A percentile compares a stretch with the other conserved stretches of the same genome.
These are phyloP conservation scores for Dunaliella primolecta DNA, from an alignment of 139 green algal species.

Conservation along the genomic window DNA sequence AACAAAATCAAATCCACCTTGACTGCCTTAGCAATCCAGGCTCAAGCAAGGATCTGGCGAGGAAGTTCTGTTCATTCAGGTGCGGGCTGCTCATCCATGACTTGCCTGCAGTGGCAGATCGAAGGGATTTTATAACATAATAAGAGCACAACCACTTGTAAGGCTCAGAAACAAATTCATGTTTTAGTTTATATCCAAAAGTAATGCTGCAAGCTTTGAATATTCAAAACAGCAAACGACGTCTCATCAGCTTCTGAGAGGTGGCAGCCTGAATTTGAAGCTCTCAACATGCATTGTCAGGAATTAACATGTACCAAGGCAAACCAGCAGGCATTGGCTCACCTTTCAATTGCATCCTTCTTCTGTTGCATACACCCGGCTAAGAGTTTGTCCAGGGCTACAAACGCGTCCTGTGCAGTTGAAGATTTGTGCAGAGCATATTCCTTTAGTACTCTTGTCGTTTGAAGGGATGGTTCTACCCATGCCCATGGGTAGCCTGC, in stretches of 20 bases:
- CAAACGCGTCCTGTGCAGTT: slow-evolving; percentile 20
- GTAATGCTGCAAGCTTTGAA: neutral
- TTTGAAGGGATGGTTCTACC: too few relatives aligned
- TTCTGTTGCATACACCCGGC: slow-evolving; percentile 30
- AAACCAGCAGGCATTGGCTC: neutral
- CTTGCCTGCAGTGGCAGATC: slow-evolving; percentile 9
- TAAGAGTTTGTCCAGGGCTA: slow-evolving; percentile 21
- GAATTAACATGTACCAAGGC: neutral
- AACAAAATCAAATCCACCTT: too few relatives aligned
- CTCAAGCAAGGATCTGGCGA: too few relatives aligned
- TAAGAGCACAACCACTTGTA: too few relatives aligned
- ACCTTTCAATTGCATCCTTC: slow-evolving; percentile 40
- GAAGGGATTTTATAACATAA: neutral
- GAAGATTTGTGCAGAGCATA: too few relatives aligned
- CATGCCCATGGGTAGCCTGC: too few relatives aligned
- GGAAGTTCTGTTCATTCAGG: too few relatives aligned
- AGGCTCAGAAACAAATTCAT: neutral
- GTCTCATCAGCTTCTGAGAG: neutral
- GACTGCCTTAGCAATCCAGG: too few relatives aligned
- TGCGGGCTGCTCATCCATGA: slow-evolving; percentile 14
- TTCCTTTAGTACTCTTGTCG: too few relatives aligned
- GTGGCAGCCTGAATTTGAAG: neutral
- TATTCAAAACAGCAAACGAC: neutral
- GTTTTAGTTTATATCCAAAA: neutral
- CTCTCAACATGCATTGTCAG: neutral